These are phyloP conservation scores for Entophlyctis luteolus DNA, from an alignment of 192 early-diverging fungal species.

Conservation along the genomic window DNA sequence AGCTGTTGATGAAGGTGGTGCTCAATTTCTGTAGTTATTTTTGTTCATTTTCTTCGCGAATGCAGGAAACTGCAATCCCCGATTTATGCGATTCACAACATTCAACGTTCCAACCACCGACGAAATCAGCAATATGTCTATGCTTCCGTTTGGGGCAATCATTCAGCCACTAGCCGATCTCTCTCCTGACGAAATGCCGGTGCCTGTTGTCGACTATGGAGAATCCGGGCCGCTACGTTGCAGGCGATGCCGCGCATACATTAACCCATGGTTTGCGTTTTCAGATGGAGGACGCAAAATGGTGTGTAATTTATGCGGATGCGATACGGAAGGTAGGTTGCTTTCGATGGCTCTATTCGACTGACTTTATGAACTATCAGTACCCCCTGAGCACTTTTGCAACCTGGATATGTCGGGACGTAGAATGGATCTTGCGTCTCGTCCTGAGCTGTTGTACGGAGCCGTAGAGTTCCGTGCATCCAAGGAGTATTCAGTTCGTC, in stretches of 20 bases:
- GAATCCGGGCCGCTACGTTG: conserved; percentile 85
- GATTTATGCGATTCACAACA: conserved; percentile 85
- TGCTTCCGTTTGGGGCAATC: conserved; percentile 79
- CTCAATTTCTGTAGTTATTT: conserved; percentile 2
- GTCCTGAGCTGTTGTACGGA: conserved; percentile 88
- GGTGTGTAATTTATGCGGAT: conserved; percentile 89
- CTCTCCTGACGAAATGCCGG: conserved; percentile 70
- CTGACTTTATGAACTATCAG: conserved; percentile 12
- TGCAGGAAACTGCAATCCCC: conserved; percentile 63
- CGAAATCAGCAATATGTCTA: conserved; percentile 72
- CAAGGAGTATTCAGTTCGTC: conserved; percentile 68
- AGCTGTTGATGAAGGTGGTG: conserved; percentile 79
- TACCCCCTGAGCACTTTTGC: conserved; percentile 86
- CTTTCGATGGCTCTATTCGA: not conserved
- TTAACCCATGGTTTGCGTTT: conserved; percentile 86
- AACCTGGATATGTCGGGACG: conserved; percentile 90
- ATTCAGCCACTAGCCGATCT: conserved; percentile 89
- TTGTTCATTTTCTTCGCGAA: not conserved
- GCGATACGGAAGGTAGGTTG: conserved; percentile 70
- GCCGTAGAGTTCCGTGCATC: conserved; percentile 86
- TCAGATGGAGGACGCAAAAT: conserved; percentile 87
- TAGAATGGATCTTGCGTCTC: conserved; percentile 74
- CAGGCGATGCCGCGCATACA: conserved; percentile 85
- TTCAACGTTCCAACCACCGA: conserved; percentile 81
- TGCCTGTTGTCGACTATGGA: conserved; percentile 80